Conservation (phyloP, 169 alveolate species). For the Cryptosporidium sp. region DNA sequence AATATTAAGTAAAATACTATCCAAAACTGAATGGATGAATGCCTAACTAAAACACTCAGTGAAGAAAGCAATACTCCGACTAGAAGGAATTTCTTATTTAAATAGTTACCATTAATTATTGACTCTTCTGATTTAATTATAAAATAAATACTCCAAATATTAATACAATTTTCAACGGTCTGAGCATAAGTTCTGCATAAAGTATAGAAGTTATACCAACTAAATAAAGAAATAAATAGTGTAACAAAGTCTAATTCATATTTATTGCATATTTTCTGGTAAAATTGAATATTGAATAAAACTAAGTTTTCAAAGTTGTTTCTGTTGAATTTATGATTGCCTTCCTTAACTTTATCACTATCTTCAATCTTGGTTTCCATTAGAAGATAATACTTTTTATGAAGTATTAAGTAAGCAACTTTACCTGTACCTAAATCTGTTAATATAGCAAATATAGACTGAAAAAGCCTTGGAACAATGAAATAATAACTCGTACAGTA, state of each 20-base stretch:
- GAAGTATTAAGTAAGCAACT: constrained; percentile 54
- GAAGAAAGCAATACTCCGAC: constrained; percentile 73
- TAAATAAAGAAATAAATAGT: constrained; percentile 55
- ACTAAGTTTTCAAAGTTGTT: background rate
- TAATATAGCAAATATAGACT: constrained; percentile 79
- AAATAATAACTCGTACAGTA: constrained; percentile 18
- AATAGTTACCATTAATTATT: background rate
- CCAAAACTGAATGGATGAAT: constrained; percentile 77
- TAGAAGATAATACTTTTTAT: background rate
- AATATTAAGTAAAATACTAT: constrained; percentile 65
- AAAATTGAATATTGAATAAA: background rate
- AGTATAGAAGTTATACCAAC: constrained; percentile 77
- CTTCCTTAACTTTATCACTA: too few species aligned
- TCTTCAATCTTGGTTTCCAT: background rate
- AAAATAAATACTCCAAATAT: constrained; percentile 77
- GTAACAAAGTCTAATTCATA: constrained; percentile 14
- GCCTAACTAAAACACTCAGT: constrained; percentile 77
- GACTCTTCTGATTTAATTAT: constrained; percentile 64
- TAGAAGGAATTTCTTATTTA: constrained; percentile 28
- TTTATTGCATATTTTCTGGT: constrained; percentile 13
- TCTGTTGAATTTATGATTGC: background rate
- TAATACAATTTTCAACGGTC: constrained; percentile 75
- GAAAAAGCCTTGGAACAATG: constrained; percentile 79
- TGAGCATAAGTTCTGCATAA: constrained; percentile 77
- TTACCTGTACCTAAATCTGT: constrained; percentile 78